Conservation (phyloP, 1,284 basidiomycete genomes). For the Puccinia coronata region DNA sequence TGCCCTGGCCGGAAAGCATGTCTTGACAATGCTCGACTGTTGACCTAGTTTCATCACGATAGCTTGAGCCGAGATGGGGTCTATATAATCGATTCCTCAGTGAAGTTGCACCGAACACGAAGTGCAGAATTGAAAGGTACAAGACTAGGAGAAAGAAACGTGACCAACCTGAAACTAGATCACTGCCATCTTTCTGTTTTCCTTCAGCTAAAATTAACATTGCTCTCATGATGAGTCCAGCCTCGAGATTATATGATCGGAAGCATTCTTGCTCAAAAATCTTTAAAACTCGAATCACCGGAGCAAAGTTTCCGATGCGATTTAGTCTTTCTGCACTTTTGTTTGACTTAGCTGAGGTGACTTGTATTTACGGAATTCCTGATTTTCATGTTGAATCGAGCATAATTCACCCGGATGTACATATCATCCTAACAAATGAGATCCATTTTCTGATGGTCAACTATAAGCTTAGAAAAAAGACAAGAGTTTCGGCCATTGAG, state of each 20-base stretch:
- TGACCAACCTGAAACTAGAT: conserved; percentile 38
- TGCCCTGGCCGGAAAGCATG: conserved; percentile 30
- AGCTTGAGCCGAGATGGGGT: conserved; percentile 35
- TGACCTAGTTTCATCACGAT: conserved; percentile 36
- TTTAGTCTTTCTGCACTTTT: neutral
- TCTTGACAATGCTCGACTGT: conserved; percentile 22
- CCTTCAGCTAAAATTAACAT: conserved; percentile 44
- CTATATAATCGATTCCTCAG: conserved; percentile 14
- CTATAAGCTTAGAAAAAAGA: neutral
- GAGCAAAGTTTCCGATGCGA: neutral
- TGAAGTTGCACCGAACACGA: neutral
- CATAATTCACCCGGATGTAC: conserved; percentile 38
- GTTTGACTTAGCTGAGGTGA: neutral
- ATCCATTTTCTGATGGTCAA: neutral
- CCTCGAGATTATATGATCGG: conserved; percentile 28
- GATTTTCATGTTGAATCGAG: conserved; percentile 42
- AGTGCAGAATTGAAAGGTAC: no score
- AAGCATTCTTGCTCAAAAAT: conserved; percentile 45
- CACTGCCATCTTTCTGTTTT: conserved; percentile 17
- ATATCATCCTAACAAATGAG: conserved; percentile 34
- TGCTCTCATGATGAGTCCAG: conserved; percentile 35
- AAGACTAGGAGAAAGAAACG: neutral
- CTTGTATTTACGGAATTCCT: conserved; percentile 32
- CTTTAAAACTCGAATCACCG: neutral
- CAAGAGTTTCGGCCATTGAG: neutral